Base-by-base conservation (phyloP, 352 stramenopile species). In the Thalassiosira hispida region DNA sequence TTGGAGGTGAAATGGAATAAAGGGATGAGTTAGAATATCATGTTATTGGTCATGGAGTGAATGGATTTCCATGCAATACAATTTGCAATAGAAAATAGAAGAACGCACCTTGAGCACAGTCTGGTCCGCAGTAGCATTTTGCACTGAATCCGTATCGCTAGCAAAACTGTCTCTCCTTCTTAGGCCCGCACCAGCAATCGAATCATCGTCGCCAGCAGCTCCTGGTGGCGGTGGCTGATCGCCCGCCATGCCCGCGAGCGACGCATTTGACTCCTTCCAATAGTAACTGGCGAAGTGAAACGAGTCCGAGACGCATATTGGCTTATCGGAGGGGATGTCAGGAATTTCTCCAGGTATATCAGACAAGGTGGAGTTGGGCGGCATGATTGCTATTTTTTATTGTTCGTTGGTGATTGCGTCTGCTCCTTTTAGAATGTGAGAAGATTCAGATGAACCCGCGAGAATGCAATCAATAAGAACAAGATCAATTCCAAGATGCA, bases 231-330 rank as follows among this genome's bases (percentile, higher is more conserved):
- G 2, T 53, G 46, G 3, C 18, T 29, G 46, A 18, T 71, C n/a
- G n/a, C n/a, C n/a, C n/a, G n/a, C 44, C 4, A 68, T 20, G 9
- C 56, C 69, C 9, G 65, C 65, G 4, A 74, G 11, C 8, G 3
- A 23, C 16, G 31, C 40, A 29, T 12, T n/a, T 12, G 66, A 72
- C 33, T 56, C 44, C 5, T 12, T 25, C 44, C 49, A 78, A 57
- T 76, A 80, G 55, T 65, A 84, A 20, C 23, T 55, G 25, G 47
- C 65, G 59, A 79, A 84, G 60, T 84, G 76, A 60, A 84, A 84
- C 12, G 40, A 57, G 63, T 84, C 76, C 8, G 76, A 59, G 27
- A 84, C 64, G 51, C 47, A 64, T 23, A 77, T 64, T 18, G 52
- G 49, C 20, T 65, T 55, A 1, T 57, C 47, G 47, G 27, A n/a